These are phyloP conservation scores for Dionaea muscipula DNA, from an alignment of 179 eudicot genomes.

Conservation along the genomic window DNA sequence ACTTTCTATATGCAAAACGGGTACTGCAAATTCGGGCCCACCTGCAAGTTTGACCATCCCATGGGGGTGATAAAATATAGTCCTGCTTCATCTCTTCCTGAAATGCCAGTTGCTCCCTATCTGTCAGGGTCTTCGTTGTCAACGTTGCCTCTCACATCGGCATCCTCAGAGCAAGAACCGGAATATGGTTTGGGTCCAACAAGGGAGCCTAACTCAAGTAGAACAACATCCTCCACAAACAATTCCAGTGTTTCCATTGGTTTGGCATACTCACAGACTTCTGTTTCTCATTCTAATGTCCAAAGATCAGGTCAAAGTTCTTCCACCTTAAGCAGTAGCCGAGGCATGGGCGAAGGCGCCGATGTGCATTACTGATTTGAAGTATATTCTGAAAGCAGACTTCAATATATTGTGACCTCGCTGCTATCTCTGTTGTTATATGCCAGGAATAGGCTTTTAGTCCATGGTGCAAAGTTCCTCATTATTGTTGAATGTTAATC, in stretches of 20 bases:
- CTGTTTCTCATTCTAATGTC: conserved; percentile 19
- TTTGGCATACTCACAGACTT: conserved; percentile 28
- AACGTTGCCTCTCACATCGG: conserved; percentile 30
- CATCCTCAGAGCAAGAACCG: conserved; percentile 30
- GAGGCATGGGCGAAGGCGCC: conserved; percentile 26
- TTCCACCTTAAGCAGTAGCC: conserved; percentile 19
- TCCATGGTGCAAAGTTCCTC: no score
- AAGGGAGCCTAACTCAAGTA: no score
- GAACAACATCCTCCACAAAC: conserved; percentile 20
- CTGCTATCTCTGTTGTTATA: no score
- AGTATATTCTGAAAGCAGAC: conserved; percentile 9
- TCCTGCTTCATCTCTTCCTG: conserved; percentile 62
- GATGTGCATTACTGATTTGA: conserved; percentile 25
- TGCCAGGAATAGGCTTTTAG: no score
- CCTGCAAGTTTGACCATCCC: conserved; percentile 91
- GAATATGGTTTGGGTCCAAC: conserved; percentile 27
- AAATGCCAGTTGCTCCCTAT: conserved; percentile 55
- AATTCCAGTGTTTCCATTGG: conserved; percentile 30
- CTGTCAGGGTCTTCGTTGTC: conserved; percentile 27
- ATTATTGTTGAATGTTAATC: no score
- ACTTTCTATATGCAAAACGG: conserved; percentile 69
- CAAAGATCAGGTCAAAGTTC: conserved; percentile 30
- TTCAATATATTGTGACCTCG: no score
- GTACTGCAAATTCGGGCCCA: conserved; percentile 67
- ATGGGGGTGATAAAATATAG: conserved; percentile 44